These are phyloP conservation scores for Apiotrichum laibachii DNA, from an alignment of 1,284 basidiomycete genomes.

Conservation along the genomic window DNA sequence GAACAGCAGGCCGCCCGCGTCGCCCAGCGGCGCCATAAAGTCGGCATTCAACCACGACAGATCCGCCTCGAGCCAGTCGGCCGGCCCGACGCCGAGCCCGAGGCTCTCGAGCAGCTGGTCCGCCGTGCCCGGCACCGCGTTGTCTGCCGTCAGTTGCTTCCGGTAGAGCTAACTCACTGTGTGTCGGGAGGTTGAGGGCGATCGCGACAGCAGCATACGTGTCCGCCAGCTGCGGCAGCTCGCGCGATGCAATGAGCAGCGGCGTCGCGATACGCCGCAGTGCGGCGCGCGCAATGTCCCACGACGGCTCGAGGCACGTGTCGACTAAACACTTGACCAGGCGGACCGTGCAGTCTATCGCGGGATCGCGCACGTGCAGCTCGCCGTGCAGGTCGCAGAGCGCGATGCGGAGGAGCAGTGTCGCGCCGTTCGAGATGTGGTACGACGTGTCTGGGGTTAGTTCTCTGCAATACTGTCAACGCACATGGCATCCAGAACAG, in stretches of 20 bases:
- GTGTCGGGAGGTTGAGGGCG: constrained; percentile 10
- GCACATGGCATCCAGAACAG: constrained; percentile 41
- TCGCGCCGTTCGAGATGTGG: constrained; percentile 34
- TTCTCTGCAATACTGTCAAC: neutral
- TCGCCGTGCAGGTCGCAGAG: neutral
- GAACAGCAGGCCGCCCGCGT: neutral
- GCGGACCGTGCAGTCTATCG: constrained; percentile 6
- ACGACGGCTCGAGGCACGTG: constrained; percentile 12
- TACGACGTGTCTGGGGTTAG: constrained; percentile 29
- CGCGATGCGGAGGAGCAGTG: constrained; percentile 29
- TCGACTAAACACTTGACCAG: constrained; percentile 9
- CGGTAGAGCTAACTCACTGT: neutral
- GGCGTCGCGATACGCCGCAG: constrained; percentile 30
- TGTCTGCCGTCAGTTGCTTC: neutral
- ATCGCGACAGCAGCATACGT: constrained; percentile 18
- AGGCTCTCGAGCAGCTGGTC: constrained; percentile 12
- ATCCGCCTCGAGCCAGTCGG: constrained; percentile 11
- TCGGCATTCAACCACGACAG: constrained; percentile 16
- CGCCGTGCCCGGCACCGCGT: neutral
- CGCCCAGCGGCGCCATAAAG: neutral
- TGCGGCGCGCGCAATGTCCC: constrained; percentile 35
- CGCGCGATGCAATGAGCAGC: constrained; percentile 20
- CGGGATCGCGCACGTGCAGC: neutral
- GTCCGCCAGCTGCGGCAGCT: constrained; percentile 16
- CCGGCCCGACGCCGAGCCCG: neutral